These are phyloP conservation scores for Spiromastix sp. DNA, from an alignment of 2,329 filamentous ascomycete genomes.

Conservation along the genomic window DNA sequence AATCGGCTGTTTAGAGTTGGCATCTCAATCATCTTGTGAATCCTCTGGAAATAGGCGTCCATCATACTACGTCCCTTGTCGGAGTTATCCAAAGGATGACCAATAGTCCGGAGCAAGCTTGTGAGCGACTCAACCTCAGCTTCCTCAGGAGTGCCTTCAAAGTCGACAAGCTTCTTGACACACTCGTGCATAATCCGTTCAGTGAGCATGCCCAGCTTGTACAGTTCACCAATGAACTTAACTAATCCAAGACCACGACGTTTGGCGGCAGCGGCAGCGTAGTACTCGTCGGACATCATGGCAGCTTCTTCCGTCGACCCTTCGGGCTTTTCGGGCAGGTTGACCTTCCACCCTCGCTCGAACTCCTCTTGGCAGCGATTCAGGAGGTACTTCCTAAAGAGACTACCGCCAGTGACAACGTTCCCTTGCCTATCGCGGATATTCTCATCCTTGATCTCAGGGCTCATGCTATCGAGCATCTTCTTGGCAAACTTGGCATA, in stretches of 20 bases:
- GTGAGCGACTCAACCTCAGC: constrained; percentile 92
- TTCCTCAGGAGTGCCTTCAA: constrained; percentile 85
- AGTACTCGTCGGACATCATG: constrained; percentile 94
- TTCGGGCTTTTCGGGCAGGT: constrained; percentile 69
- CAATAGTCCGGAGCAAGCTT: constrained; percentile 86
- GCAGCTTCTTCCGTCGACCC: constrained; percentile 60
- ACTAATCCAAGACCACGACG: constrained; percentile 94
- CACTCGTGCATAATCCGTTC: constrained; percentile 99
- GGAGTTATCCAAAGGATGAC: constrained; percentile 69
- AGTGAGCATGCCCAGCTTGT: constrained; percentile 97
- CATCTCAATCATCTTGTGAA: constrained; percentile 69
- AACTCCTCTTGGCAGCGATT: constrained; percentile 99
- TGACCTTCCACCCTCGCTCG: constrained; percentile 91
- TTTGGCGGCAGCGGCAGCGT: constrained; percentile 85
- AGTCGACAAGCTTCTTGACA: constrained; percentile 93
- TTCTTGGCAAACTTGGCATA: constrained; percentile 97
- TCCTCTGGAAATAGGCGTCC: constrained; percentile 87
- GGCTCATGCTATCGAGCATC: constrained; percentile 91
- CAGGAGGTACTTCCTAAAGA: constrained; percentile 97
- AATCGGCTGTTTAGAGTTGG: constrained; percentile 77
- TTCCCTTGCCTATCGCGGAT: constrained; percentile 85
- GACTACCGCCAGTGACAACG: constrained; percentile 78
- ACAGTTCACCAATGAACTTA: constrained; percentile 97
- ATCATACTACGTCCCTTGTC: constrained; percentile 81
- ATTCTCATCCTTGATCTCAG: constrained; percentile 89